Evolutionary conservation across 2,329 filamentous ascomycete genomes (phyloP).

Genomic region (Alternaria rosae): DNA sequence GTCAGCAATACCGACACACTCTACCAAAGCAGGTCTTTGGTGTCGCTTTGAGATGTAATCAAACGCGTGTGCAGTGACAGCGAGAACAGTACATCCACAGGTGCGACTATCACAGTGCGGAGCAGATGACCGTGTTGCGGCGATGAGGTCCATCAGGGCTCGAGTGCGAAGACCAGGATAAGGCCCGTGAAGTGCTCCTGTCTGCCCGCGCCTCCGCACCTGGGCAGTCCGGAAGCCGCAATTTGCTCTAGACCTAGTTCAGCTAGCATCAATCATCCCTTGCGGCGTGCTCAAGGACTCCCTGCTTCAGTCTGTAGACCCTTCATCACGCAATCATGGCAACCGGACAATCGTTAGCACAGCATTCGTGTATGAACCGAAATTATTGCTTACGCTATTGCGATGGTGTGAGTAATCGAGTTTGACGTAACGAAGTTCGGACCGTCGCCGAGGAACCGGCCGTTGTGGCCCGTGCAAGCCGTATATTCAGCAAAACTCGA

Average conservation of each 20-base stretch:
- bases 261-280: background rate
- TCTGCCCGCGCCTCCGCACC: background rate
- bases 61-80: background rate
- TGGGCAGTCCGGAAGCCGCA: background rate
- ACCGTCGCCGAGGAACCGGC: conserved; percentile 2
- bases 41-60: background rate
- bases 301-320: background rate
- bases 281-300: background rate
- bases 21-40: background rate
- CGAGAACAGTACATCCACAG: background rate
- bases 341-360: background rate
- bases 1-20: background rate
- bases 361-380: background rate
- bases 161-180: background rate
- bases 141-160: background rate
- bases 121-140: background rate
- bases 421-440: background rate
- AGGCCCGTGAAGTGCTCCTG: background rate
- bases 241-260: background rate
- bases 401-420: background rate
- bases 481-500: background rate
- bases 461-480: background rate
- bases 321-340: background rate
- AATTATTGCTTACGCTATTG: background rate
- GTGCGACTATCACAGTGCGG: background rate